Conservation (phyloP, 2,329 filamentous ascomycete species). For the Apiospora arundinis region DNA sequence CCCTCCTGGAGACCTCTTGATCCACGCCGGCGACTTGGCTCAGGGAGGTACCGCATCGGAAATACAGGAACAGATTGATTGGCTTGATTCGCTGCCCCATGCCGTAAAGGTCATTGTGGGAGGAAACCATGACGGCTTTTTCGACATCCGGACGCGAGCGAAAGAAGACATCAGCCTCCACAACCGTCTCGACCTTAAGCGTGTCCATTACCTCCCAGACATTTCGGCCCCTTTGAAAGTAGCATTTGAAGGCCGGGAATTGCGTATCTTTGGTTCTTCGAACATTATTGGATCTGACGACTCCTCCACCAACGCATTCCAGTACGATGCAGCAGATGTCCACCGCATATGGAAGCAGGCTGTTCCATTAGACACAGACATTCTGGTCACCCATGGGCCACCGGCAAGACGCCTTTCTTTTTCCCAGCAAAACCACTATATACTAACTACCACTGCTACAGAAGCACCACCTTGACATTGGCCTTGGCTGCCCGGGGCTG, state of each 20-base stretch:
- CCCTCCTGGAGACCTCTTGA: constrained; percentile 81
- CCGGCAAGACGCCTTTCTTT: constrained; percentile 55
- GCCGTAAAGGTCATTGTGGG: constrained; percentile 80
- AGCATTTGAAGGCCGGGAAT: constrained; percentile 60
- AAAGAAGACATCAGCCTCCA: constrained; percentile 59
- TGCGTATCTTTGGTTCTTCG: constrained; percentile 81
- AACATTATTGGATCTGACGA: constrained; percentile 81
- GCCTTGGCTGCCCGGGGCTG: constrained; percentile 73
- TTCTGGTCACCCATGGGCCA: constrained; percentile 83
- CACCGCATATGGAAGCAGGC: constrained; percentile 75
- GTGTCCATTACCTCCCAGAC: constrained; percentile 71
- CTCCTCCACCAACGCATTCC: constrained; percentile 71
- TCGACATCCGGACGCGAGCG: constrained; percentile 70
- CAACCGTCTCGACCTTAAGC: constrained; percentile 67
- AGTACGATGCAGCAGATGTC: constrained; percentile 67
- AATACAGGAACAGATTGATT: constrained; percentile 85
- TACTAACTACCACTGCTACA: constrained; percentile 32
- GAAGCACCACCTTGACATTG: constrained; percentile 73
- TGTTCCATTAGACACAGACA: constrained; percentile 74
- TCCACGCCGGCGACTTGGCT: constrained; percentile 88
- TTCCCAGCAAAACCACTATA: not conserved
- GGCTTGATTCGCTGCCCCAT: constrained; percentile 78
- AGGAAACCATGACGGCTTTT: constrained; percentile 89
- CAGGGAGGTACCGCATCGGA: constrained; percentile 73
- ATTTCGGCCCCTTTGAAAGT: constrained; percentile 60